These are phyloP conservation scores for Hylodesmum podocarpum DNA, from an alignment of 306 rosid species.

Conservation along the genomic window DNA sequence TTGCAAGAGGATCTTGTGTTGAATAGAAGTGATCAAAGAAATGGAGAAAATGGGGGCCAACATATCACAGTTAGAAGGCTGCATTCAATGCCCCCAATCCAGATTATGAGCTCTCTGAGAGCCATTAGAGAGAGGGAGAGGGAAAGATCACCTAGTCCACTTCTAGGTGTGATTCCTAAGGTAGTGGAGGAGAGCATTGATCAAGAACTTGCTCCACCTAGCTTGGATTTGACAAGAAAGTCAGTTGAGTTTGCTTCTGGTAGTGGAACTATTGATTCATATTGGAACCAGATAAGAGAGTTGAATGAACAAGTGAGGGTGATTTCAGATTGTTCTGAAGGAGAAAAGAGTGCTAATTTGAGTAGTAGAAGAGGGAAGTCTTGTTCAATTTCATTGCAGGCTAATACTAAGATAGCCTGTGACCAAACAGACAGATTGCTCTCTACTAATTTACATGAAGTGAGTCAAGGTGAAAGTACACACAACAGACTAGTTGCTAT, in stretches of 20 bases:
- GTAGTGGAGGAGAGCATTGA: constrained; percentile 35
- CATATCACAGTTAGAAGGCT: constrained; percentile 49
- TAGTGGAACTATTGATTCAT: constrained; percentile 39
- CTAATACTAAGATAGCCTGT: background rate
- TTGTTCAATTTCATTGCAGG: constrained; percentile 39
- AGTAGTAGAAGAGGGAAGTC: constrained; percentile 33
- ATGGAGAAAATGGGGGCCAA: constrained; percentile 40
- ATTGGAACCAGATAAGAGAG: constrained; percentile 55
- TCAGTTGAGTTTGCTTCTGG: constrained; percentile 7
- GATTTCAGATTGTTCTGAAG: constrained; percentile 52
- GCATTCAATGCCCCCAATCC: constrained; percentile 59
- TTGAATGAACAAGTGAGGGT: constrained; percentile 66
- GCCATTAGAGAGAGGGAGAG: constrained; percentile 33
- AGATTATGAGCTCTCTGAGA: constrained; percentile 36
- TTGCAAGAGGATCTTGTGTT: constrained; percentile 46
- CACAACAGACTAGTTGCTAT: constrained; percentile 8
- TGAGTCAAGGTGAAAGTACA: constrained; percentile 16
- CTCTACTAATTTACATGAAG: constrained; percentile 26
- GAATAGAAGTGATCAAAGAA: constrained; percentile 38
- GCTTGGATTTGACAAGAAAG: constrained; percentile 38
- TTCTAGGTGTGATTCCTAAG: constrained; percentile 25
- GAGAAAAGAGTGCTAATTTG: constrained; percentile 35
- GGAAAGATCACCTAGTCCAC: constrained; percentile 43
- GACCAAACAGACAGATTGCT: constrained; percentile 28
- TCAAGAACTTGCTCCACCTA: constrained; percentile 34